Evolutionary conservation across 2,329 filamentous ascomycete species (phyloP), one percentile per base, ranked within the genome.

Genomic region (Phymatotrichopsis omnivora): DNA sequence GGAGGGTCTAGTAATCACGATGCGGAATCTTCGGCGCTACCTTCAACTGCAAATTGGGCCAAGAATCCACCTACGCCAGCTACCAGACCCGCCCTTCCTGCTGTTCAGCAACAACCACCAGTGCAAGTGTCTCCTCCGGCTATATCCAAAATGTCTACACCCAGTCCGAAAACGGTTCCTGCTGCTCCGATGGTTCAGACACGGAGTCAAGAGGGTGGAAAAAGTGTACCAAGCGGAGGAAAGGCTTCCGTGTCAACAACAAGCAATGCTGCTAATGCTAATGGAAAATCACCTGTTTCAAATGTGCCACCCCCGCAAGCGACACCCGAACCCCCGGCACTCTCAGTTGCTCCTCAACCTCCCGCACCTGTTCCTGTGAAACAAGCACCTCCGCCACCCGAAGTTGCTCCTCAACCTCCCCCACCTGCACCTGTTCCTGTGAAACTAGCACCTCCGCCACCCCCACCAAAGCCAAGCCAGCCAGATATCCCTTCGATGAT

Each of bases 21-120:
- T 58, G 77, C 74, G n/a, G 89, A 95, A 59, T 80, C 80, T 3
- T 86, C 91, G 29, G 91, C 86, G n/a, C 69, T 98, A 31, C 93
- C 91, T 2, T 85, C 87, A 1, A 86, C 87, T 3, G 91, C 89
- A 4, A 95, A 81, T 60, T 98, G 91, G 91, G 91, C 89, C 53
- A 78, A 67, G 61, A 75, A 80, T 60, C 69, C 78, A 45, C 60
- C 76, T 69, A 63, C 75, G 72, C 54, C 73, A 71, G 78, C 84
- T 20, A 80, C 85, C 2, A 95, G 87, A 61, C 87, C 89, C 34
- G 81, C 82, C 28, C 72, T 51, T 29, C 53, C 51, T 38, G 51
- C 50, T 5, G 23, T 47, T 38, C 50, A 51, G 19, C 39, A 49
- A 25, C 22, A 31, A 49, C 33, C 45, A 31, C 22, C 16, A 29